A percentile compares a stretch with the other conserved stretches of the same genome.
phyloP scores from a whole-genome alignment of 306 rosid genomes.

The Dryas octopetala region DNA sequence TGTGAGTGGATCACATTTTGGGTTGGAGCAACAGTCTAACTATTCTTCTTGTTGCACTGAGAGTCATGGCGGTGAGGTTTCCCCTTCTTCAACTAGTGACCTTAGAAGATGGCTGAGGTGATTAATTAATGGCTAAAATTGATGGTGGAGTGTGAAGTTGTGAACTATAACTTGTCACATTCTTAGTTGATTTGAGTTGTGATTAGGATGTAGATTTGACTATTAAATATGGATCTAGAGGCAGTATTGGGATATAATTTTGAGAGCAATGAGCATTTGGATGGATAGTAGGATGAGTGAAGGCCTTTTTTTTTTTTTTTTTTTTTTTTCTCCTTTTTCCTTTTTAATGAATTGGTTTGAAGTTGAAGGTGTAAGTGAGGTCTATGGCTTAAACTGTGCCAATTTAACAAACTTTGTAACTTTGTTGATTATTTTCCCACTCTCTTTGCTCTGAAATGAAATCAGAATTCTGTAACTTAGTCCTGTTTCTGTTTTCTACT shows the following conservation, averaged over 20 bases:
- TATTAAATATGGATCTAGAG: constrained; percentile 25
- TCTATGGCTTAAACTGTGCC: not conserved
- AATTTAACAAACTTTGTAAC: not conserved
- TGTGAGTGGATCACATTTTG: constrained; percentile 54
- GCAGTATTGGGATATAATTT: constrained; percentile 36
- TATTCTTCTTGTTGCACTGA: constrained; percentile 94
- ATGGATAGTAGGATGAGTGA: constrained; percentile 18
- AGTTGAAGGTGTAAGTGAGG: constrained; percentile 30
- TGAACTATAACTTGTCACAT: constrained; percentile 22
- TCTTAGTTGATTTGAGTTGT: constrained; percentile 30
- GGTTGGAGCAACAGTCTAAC: constrained; percentile 82
- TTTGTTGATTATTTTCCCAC: not conserved
- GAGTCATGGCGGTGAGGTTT: constrained; percentile 78
- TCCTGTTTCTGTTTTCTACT: not conserved
- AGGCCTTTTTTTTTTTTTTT: constrained; percentile 12
- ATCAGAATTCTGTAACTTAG: not conserved
- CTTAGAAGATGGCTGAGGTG: constrained; percentile 87
- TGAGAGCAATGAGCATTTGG: constrained; percentile 33
- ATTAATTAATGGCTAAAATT: constrained; percentile 30
- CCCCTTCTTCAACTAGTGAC: constrained; percentile 87
- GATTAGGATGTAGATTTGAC: constrained; percentile 34
- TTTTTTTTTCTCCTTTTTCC: not conserved
- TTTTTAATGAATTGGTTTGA: constrained; percentile 27
- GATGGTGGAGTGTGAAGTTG: constrained; percentile 3
- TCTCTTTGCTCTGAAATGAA: not conserved